phyloP scores from a whole-genome alignment of 306 rosid genomes.

The Bauhinia variegata region DNA sequence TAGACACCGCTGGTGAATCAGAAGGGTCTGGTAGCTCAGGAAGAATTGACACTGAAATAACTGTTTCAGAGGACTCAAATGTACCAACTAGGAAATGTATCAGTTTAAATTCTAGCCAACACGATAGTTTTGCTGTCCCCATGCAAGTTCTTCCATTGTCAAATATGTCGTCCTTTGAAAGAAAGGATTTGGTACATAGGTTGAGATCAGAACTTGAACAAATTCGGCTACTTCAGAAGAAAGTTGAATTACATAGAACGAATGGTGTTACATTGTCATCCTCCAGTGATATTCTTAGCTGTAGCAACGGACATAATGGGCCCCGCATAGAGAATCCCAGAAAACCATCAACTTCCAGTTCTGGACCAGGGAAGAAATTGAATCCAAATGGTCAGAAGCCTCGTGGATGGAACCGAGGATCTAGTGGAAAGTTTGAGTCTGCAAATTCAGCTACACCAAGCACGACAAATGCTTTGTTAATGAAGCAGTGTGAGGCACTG shows the following conservation, averaged over 20 bases:
- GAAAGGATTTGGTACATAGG: conserved; percentile 54
- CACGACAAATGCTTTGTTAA: conserved; percentile 51
- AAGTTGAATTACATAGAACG: conserved; percentile 56
- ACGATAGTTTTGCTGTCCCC: conserved; percentile 48
- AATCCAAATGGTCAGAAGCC: conserved; percentile 45
- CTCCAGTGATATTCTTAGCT: conserved; percentile 76
- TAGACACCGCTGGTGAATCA: conserved; percentile 62
- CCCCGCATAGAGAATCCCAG: conserved; percentile 39
- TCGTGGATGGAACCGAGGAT: conserved; percentile 52
- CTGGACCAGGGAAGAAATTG: conserved; percentile 41
- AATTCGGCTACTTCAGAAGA: conserved; percentile 62
- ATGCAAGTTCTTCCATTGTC: conserved; percentile 63
- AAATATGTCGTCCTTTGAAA: conserved; percentile 48
- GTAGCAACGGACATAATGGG: conserved; percentile 59
- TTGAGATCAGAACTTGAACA: conserved; percentile 71
- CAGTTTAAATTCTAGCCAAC: conserved; percentile 53
- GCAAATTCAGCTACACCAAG: conserved; percentile 39
- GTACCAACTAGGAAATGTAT: conserved; percentile 61
- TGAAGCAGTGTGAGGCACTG: conserved; percentile 72
- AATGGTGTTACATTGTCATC: conserved; percentile 64
- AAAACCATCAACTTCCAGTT: conserved; percentile 43
- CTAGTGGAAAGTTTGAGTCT: conserved; percentile 61
- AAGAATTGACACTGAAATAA: conserved; percentile 61
- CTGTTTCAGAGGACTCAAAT: conserved; percentile 71
- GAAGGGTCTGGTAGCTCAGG: conserved; percentile 89